Evolutionary conservation across 208 protist species (phyloP), one percentile per base, ranked within the genome.

Genomic region (Trypanosoma vivax): DNA sequence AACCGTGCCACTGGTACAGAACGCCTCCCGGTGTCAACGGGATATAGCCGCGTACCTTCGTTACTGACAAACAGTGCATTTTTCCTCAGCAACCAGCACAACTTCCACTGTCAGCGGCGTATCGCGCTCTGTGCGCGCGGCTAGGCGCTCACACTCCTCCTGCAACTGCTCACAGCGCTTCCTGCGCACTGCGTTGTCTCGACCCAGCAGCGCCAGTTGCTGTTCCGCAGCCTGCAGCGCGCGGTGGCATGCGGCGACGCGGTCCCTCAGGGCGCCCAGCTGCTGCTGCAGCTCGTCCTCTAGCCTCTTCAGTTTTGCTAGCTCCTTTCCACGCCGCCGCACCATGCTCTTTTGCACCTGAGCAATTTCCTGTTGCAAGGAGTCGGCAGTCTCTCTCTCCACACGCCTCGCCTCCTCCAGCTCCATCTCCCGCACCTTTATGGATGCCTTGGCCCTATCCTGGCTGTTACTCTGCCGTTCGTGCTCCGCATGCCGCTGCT

Each of bases 271-370:
- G 19, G 54, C 46, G 1, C 54, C 31, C 4, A 81, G 37, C 37
- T 72, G 58, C 6, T 48, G n/a, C 24, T 21, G 41, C 48, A 85
- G 24, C 35, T 76, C 78, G 0, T 82, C 76, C 28, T 81, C 63
- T 34, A 82, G 76, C 34, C 62, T 53, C 51, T 79, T 66, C 29
- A 86, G 61, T 31, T 60, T 68, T 27, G 64, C 40, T 21, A 76
- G 59, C 55, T 92, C 84, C 50, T 78, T 78, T 0, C 80, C 80
- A 37, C 81, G 82, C 33, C 47, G 42, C 37, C 71, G 67, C 21
- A 6, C 33, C 23, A 76, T 52, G 28, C 6, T 53, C 38, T 56
- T 58, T 18, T 58, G 53, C 1, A 61, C 10, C 21, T 65, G 45
- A 25, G 51, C 49, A 16, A 60, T 10, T 39, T 69, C 49, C 40